phyloP scores from a whole-genome alignment of 129 eudicot genomes.

The Pulicaria dysenterica region DNA sequence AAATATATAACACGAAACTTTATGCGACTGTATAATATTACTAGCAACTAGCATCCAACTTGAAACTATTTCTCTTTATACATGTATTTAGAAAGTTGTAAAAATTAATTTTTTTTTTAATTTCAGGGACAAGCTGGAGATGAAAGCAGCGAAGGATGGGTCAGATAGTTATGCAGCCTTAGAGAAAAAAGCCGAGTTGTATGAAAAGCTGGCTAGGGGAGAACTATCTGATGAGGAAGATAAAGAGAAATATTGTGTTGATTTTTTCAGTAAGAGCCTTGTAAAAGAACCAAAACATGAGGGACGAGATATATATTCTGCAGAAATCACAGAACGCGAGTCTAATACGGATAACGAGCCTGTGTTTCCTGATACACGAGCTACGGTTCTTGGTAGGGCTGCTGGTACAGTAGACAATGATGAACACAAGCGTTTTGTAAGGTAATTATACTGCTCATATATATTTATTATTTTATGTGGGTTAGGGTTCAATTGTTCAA shows the following conservation, averaged over 20 bases:
- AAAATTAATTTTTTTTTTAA: no score
- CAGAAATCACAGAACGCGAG: slow-evolving; percentile 37
- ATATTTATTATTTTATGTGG: not conserved
- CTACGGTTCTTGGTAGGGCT: slow-evolving; percentile 58
- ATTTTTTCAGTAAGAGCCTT: slow-evolving; percentile 67
- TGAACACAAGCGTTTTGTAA: slow-evolving; percentile 81
- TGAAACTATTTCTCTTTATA: not conserved
- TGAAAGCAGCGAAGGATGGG: slow-evolving; percentile 86
- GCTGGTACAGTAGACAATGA: slow-evolving; percentile 56
- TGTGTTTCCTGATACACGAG: slow-evolving; percentile 38
- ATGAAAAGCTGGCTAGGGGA: slow-evolving; percentile 78
- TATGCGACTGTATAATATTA: no score
- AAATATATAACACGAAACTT: no score
- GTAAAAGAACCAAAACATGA: slow-evolving; percentile 48
- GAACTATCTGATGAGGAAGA: slow-evolving; percentile 94
- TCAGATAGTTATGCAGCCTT: slow-evolving; percentile 91
- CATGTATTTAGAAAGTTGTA: not conserved
- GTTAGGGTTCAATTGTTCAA: no score
- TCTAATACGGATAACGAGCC: slow-evolving; percentile 43
- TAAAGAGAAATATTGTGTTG: slow-evolving; percentile 88
- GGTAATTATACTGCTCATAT: slow-evolving; percentile 39
- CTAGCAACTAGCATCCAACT: no score
- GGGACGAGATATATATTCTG: slow-evolving; percentile 29
- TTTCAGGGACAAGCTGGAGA: slow-evolving; percentile 89
- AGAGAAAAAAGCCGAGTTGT: slow-evolving; percentile 85